phyloP scores from a whole-genome alignment of 805 yeast species.

The Candida odintsovae region DNA sequence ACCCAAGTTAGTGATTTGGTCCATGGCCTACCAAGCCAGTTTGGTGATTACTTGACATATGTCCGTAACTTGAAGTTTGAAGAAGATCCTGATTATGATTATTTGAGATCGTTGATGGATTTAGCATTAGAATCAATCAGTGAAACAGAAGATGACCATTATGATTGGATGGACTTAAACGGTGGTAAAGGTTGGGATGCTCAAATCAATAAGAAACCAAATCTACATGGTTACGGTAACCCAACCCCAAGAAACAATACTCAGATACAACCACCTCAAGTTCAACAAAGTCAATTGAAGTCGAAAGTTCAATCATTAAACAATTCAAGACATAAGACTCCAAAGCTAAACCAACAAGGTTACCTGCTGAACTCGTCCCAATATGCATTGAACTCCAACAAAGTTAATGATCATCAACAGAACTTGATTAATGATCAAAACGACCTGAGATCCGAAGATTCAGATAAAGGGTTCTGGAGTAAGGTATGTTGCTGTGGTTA shows the following conservation, averaged over 20 bases:
- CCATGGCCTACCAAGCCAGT: constrained; percentile 68
- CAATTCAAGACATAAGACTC: constrained; percentile 23
- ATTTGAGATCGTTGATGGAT: constrained; percentile 70
- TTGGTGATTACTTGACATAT: constrained; percentile 83
- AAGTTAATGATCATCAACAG: constrained; percentile 21
- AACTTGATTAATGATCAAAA: constrained; percentile 20
- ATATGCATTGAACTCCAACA: constrained; percentile 20
- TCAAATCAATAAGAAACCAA: constrained; percentile 82
- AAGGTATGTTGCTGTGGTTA: constrained; percentile 22
- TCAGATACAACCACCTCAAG: constrained; percentile 21
- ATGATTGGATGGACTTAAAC: constrained; percentile 97
- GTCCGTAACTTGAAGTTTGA: constrained; percentile 90
- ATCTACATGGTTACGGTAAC: constrained; percentile 93
- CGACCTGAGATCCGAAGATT: constrained; percentile 16
- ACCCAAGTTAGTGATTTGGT: constrained; percentile 84
- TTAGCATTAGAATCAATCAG: constrained; percentile 70
- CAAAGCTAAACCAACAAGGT: constrained; percentile 19
- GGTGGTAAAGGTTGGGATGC: constrained; percentile 97
- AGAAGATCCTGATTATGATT: constrained; percentile 91
- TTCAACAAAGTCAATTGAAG: constrained; percentile 21
- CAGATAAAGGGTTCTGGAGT: constrained; percentile 23
- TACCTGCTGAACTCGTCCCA: constrained; percentile 23
- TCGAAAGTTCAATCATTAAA: constrained; percentile 24
- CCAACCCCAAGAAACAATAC: constrained; percentile 57
- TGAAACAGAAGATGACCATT: constrained; percentile 76